These are phyloP conservation scores for Tetrapisispora fleetii DNA, from an alignment of 805 yeast genomes.

Conservation along the genomic window DNA sequence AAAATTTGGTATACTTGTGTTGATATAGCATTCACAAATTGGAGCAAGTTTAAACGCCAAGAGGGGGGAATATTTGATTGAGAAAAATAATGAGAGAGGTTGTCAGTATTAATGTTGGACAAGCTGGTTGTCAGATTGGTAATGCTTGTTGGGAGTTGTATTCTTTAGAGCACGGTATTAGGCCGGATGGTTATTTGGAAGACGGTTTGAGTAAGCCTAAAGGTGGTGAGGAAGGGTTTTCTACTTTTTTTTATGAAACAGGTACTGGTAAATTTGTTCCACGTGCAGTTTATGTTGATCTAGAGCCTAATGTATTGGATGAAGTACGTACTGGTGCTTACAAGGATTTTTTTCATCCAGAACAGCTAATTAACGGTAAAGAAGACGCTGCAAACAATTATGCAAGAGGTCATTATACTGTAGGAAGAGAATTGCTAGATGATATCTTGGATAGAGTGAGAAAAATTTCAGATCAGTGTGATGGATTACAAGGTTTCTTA, in stretches of 20 bases:
- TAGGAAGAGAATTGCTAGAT: conserved; percentile 90
- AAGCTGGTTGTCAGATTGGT: conserved; percentile 99
- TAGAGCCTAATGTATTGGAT: conserved; percentile 95
- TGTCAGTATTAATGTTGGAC: conserved; percentile 74
- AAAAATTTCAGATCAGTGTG: conserved; percentile 94
- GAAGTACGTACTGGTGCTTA: conserved; percentile 94
- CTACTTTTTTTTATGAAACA: conserved; percentile 93
- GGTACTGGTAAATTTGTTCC: conserved; percentile 96
- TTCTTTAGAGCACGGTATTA: conserved; percentile 94
- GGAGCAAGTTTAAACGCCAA: no score
- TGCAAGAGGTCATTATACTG: conserved; percentile 98
- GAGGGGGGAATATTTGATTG: neutral
- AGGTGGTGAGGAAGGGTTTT: conserved; percentile 94
- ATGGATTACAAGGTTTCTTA: conserved; percentile 93
- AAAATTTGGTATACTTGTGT: no score
- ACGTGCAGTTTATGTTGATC: conserved; percentile 91
- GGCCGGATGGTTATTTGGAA: conserved; percentile 83
- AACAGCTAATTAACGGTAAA: conserved; percentile 92
- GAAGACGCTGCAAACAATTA: conserved; percentile 99
- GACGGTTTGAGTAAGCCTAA: conserved; percentile 74
- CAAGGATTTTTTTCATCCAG: conserved; percentile 93
- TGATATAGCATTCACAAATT: no score
- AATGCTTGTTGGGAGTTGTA: conserved; percentile 98
- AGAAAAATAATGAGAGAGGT: conserved; percentile 71
- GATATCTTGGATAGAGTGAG: conserved; percentile 92